Base-by-base conservation (phyloP, 139 green algal genomes). In the Haematococcus sp. region DNA sequence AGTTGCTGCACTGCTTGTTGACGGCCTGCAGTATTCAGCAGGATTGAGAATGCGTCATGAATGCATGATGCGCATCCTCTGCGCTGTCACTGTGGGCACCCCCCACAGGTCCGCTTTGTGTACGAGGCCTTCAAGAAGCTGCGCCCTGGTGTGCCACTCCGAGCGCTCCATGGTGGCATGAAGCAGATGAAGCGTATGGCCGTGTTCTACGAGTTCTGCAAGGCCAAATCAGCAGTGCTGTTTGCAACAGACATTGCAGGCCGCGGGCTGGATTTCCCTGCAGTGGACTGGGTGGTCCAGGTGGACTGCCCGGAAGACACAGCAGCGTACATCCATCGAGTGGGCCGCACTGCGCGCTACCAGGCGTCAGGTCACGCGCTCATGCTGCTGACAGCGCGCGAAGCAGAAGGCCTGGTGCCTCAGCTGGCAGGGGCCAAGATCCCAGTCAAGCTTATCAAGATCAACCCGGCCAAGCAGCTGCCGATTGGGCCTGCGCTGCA, bases 281-380 rank as follows among this genome's bases (percentile, higher is more conserved):
- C 76, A 25, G 91, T 98, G 35, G 93, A 98, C 71, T 98, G 94
- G 94, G 94, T 98, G 30, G 70, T 98, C 67, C 88, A 91, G 74
- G 74, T 84, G 52, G 96, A 99, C 81, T 98, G 94, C 76, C 94
- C 96, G 5, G 95, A 98, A 70, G 94, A 98, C 74, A 86, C 91
- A 23, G 81, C 86, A 5, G 76, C 84, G 7, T 99, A 99, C 89
- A 98, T 99, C 71, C 96, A 99, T 85, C 83, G 87, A 22, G 84
- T 90, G 23, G 84, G 84, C 49, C 71, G 84, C 59, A 87, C 84
- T 33, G 84, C 81, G 4, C 72, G 82, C 43, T 88, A 89, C 81
- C 85, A 73, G 20, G 55, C 80, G 44, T 63, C 74, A 1, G 94
- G 94, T 9, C 82, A 82, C 27, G 85, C 86, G 25, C 82, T 98